phyloP scores from a whole-genome alignment of 2,329 filamentous ascomycete genomes.

The Exophiala viscosa region DNA sequence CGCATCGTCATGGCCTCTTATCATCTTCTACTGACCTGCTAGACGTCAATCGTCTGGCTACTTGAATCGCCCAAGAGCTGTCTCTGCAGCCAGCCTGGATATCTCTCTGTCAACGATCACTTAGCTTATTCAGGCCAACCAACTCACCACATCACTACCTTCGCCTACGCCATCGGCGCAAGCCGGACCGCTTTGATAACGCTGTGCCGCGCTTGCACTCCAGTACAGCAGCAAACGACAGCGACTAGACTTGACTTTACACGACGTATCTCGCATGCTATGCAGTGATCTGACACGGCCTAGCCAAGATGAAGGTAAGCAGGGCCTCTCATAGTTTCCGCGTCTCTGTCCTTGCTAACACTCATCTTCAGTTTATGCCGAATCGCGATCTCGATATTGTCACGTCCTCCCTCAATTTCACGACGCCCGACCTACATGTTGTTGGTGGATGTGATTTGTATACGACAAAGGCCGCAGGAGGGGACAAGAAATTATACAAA shows the following conservation, averaged over 20 bases:
- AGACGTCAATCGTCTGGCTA: conserved; percentile 45
- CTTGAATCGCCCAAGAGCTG: conserved; percentile 38
- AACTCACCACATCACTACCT: conserved; percentile 1
- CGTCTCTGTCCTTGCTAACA: conserved; percentile 16
- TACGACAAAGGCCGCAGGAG: conserved; percentile 91
- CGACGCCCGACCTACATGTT: conserved; percentile 86
- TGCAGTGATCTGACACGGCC: conserved; percentile 5
- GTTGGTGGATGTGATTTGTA: conserved; percentile 94
- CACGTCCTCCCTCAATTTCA: conserved; percentile 90
- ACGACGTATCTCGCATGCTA: conserved; percentile 1
- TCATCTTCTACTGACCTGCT: conserved; percentile 35
- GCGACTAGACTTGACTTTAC: not conserved
- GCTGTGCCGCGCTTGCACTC: not conserved
- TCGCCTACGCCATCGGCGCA: conserved; percentile 3
- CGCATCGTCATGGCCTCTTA: conserved; percentile 29
- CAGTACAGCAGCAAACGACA: not conserved
- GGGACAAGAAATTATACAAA: conserved; percentile 96
- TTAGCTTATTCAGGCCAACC: conserved; percentile 32
- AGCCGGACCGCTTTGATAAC: not conserved
- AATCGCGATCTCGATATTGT: conserved; percentile 88
- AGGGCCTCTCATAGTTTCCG: not conserved
- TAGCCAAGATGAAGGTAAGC: conserved; percentile 29
- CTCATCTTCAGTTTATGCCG: conserved; percentile 71
- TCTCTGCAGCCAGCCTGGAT: conserved; percentile 46
- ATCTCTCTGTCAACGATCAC: conserved; percentile 43